Percentiles rank a stretch among this genome's conserved stretches.
Conservation (phyloP, 306 rosid genomes). For the Rosa multiflora region DNA sequence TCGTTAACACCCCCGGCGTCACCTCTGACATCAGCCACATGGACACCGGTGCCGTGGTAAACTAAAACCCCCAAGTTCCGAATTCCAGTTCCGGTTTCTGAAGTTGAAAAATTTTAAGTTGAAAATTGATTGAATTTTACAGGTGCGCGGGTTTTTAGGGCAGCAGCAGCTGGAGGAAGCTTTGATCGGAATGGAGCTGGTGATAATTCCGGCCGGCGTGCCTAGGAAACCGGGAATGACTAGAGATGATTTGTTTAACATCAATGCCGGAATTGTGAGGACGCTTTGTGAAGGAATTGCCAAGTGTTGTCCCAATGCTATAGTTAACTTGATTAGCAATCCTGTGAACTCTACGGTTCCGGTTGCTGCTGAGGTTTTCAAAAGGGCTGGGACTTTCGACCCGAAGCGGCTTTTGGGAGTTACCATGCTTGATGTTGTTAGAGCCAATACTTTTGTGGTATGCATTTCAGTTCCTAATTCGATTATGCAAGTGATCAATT, state of each 20-base stretch:
- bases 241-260: conserved; percentile 91
- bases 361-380: conserved; percentile 93
- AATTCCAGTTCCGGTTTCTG: not conserved
- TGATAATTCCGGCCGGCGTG: conserved; percentile 90
- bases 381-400: conserved; percentile 85
- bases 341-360: conserved; percentile 97
- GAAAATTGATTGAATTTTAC: not conserved
- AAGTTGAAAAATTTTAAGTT: not conserved
- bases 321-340: conserved; percentile 94
- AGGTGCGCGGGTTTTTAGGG: conserved; percentile 96
- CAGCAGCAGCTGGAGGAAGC: conserved; percentile 83
- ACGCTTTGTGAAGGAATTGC: conserved; percentile 84
- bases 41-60: conserved; percentile 98
- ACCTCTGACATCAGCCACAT: conserved; percentile 96
- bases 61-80: not conserved
- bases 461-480: not conserved
- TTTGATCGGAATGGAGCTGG: conserved; percentile 82
- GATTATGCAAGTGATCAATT: not conserved
- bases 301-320: conserved; percentile 80
- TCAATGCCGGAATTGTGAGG: conserved; percentile 95
- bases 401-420: conserved; percentile 86
- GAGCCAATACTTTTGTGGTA: conserved; percentile 99
- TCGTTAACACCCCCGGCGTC: conserved; percentile 91
- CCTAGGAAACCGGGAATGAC: conserved; percentile 99
- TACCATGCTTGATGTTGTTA: conserved; percentile 84